Evolutionary conservation across 106 monocot genomes (phyloP).

Genomic region (Allium cepa): DNA sequence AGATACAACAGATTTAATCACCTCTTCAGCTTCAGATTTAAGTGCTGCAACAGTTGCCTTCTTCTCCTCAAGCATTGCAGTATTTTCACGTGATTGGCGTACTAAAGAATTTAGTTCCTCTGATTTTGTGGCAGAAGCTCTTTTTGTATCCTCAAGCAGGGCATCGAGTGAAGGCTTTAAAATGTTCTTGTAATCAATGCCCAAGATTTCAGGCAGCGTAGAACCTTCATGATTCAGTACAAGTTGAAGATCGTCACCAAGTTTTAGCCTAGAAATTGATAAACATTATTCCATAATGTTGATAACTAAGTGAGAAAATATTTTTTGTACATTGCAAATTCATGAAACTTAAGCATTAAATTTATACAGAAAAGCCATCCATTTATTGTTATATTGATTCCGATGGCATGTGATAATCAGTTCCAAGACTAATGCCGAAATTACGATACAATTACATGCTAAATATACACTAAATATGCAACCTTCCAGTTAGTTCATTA

Average conservation of each 20-base stretch:
- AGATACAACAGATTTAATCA: neutral
- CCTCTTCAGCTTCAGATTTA: constrained; percentile 53
- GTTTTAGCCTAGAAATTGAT: constrained; percentile 56
- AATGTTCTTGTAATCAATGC: constrained; percentile 51
- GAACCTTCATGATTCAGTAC: constrained; percentile 51
- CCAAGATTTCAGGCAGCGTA: constrained; percentile 59
- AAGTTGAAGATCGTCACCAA: constrained; percentile 41
- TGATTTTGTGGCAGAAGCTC: constrained; percentile 32
- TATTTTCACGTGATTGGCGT: constrained; percentile 40
- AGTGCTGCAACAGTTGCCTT: constrained; percentile 26
- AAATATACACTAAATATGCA: no score
- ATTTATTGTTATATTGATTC: no score
- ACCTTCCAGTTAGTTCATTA: no score
- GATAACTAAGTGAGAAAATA: neutral
- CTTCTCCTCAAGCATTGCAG: constrained; percentile 47
- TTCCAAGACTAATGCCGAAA: no score
- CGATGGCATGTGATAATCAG: no score
- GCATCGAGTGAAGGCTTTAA: constrained; percentile 58
- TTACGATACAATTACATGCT: no score
- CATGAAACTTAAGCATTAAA: no score
- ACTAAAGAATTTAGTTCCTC: constrained; percentile 53
- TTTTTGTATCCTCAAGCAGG: constrained; percentile 58
- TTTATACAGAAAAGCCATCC: no score
- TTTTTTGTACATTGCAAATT: no score
- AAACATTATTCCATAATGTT: neutral